Percentiles rank a stretch among this genome's conserved stretches.
Conservation (phyloP, 192 early-diverging fungal species). For the Powellomyces hirtus region DNA sequence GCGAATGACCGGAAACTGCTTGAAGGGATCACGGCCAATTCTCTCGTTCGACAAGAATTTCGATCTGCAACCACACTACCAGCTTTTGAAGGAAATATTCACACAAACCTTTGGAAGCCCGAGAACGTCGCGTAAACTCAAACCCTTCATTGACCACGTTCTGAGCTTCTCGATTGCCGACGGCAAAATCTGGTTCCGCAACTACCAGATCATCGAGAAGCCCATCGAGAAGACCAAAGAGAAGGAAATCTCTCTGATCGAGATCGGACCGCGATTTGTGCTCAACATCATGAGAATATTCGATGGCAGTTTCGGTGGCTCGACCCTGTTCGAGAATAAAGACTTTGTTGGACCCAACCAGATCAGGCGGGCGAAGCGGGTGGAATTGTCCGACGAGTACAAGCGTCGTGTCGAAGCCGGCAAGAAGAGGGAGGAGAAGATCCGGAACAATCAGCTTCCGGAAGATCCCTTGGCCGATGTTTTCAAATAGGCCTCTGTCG, state of each 20-base stretch:
- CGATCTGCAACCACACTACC: slow-evolving; percentile 77
- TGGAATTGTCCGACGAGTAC: slow-evolving; percentile 53
- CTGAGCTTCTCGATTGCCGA: slow-evolving; percentile 78
- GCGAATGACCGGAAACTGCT: slow-evolving; percentile 96
- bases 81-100: slow-evolving; percentile 92
- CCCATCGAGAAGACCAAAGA: slow-evolving; percentile 48
- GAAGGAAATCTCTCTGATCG: slow-evolving; percentile 78
- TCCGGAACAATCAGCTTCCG: slow-evolving; percentile 40
- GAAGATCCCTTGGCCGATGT: slow-evolving; percentile 48
- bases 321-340: slow-evolving; percentile 88
- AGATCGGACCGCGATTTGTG: slow-evolving; percentile 97
- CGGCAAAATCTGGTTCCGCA: slow-evolving; percentile 92
- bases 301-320: slow-evolving; percentile 91
- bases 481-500: slow-evolving; percentile 29
- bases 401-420: slow-evolving; percentile 44
- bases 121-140: slow-evolving; percentile 80
- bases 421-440: slow-evolving; percentile 44
- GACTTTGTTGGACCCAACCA: slow-evolving; percentile 77
- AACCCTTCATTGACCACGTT: slow-evolving; percentile 97
- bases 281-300: slow-evolving; percentile 91
- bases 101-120: slow-evolving; percentile 90
- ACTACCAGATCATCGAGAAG: slow-evolving; percentile 91
- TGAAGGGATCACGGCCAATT: slow-evolving; percentile 94
- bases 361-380: slow-evolving; percentile 44
- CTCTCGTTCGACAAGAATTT: slow-evolving; percentile 94